phyloP scores from a whole-genome alignment of 306 rosid genomes.

The Sophora flavescens region DNA sequence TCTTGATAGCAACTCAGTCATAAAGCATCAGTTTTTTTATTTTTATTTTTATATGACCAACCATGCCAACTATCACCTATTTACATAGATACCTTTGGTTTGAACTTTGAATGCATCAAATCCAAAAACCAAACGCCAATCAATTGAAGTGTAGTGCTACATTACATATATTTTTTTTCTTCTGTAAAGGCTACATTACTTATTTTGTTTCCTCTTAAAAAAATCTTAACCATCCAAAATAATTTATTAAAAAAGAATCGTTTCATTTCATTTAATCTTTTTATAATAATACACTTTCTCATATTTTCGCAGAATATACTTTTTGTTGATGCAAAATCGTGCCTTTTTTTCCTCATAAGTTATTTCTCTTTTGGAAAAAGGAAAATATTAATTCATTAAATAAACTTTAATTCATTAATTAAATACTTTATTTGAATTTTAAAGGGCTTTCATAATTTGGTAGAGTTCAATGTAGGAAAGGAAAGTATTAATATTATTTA shows the following conservation, averaged over 20 bases:
- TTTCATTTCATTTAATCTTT: background rate
- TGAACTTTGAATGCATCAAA: slow-evolving; percentile 41
- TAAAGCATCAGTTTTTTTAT: slow-evolving; percentile 40
- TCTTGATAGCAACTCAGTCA: slow-evolving; percentile 36
- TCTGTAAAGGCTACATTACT: background rate
- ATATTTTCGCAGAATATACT: background rate
- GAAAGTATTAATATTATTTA: too few species aligned
- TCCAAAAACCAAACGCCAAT: slow-evolving; percentile 25
- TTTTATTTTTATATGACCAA: slow-evolving; percentile 32
- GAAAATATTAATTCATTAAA: background rate
- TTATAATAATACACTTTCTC: background rate
- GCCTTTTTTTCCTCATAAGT: background rate
- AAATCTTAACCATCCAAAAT: background rate
- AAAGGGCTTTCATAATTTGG: slow-evolving; percentile 31
- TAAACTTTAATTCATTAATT: background rate
- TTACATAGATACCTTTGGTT: slow-evolving; percentile 20
- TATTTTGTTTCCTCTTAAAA: slow-evolving; percentile 34
- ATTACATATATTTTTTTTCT: background rate
- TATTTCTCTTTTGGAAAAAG: background rate
- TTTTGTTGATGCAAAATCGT: background rate
- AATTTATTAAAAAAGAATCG: background rate
- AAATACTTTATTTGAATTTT: background rate
- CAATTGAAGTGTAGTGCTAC: slow-evolving; percentile 31
- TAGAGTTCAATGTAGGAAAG: slow-evolving; percentile 5
- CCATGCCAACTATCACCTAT: slow-evolving; percentile 41